Percentiles rank a stretch among this genome's conserved stretches.
phyloP scores from a whole-genome alignment of 1,284 basidiomycete genomes.

The Puccinia hordei region DNA sequence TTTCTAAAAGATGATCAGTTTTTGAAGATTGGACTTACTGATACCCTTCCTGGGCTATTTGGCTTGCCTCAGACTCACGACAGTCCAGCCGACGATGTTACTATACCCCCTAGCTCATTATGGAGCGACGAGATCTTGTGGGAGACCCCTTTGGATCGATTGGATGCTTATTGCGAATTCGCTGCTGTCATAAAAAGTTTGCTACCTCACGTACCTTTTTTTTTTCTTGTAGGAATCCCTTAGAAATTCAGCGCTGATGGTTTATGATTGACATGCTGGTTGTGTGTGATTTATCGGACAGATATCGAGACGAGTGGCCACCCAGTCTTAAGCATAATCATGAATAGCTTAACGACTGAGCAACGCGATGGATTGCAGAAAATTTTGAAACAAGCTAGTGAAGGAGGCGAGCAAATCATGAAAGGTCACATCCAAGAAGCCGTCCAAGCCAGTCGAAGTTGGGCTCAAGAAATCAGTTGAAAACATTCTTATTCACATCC shows the following conservation, averaged over 20 bases:
- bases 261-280: neutral
- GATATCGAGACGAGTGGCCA: conserved; percentile 38
- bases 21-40: neutral
- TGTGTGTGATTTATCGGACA: neutral
- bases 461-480: neutral
- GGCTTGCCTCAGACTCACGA: neutral
- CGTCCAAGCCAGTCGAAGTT: conserved; percentile 22
- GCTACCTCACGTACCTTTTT: neutral
- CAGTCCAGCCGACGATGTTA: conserved; percentile 27
- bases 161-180: conserved; percentile 56
- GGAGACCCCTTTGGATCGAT: conserved; percentile 56
- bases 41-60: neutral
- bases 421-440: conserved; percentile 41
- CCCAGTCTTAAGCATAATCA: conserved; percentile 31
- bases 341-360: neutral
- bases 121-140: conserved; percentile 57
- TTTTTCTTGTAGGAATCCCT: neutral
- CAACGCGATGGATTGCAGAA: conserved; percentile 10
- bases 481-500: neutral
- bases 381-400: conserved; percentile 29
- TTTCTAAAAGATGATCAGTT: neutral
- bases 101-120: conserved; percentile 34
- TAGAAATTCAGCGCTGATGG: neutral
- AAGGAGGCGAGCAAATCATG: conserved; percentile 18
- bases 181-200: conserved; percentile 52